Evolutionary conservation across 495 filamentous ascomycete genomes (phyloP).

Genomic region (Aspergillus steynii): DNA sequence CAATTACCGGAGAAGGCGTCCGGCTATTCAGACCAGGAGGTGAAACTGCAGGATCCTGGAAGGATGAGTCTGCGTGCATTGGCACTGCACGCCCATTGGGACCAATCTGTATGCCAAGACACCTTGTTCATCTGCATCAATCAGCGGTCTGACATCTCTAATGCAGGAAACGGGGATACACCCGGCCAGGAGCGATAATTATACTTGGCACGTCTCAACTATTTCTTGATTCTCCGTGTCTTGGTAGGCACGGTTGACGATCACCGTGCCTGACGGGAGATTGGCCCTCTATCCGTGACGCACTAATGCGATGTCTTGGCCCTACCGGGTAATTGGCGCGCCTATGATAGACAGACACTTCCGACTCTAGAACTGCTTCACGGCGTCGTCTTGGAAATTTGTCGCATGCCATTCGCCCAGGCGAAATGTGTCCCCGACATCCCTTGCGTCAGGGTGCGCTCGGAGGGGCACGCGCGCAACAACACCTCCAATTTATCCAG

Average conservation of each 20-base stretch:
- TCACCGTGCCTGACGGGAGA: not conserved
- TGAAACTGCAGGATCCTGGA: not conserved
- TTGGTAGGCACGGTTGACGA: not conserved
- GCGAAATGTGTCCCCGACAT: not conserved
- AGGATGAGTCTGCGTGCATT: not conserved
- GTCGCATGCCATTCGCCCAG: not conserved
- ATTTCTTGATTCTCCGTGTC: not conserved
- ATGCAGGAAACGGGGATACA: not conserved
- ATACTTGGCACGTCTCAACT: not conserved
- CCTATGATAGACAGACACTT: not conserved
- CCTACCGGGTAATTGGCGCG: not conserved
- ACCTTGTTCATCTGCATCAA: not conserved
- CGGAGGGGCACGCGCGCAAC: not conserved
- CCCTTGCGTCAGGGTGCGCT: not conserved
- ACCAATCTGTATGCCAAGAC: not conserved
- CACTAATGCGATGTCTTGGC: not conserved
- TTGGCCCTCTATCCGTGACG: not conserved
- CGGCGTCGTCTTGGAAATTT: not conserved
- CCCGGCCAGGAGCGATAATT: not conserved
- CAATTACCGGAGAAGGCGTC: not conserved
- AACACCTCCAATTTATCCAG: not conserved
- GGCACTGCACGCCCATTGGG: constrained; percentile 1
- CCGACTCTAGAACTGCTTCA: not conserved
- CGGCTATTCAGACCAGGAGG: not conserved
- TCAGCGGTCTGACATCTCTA: not conserved